phyloP scores from a whole-genome alignment of 108 stramenopile genomes.

The Skeletonema tropicum region DNA sequence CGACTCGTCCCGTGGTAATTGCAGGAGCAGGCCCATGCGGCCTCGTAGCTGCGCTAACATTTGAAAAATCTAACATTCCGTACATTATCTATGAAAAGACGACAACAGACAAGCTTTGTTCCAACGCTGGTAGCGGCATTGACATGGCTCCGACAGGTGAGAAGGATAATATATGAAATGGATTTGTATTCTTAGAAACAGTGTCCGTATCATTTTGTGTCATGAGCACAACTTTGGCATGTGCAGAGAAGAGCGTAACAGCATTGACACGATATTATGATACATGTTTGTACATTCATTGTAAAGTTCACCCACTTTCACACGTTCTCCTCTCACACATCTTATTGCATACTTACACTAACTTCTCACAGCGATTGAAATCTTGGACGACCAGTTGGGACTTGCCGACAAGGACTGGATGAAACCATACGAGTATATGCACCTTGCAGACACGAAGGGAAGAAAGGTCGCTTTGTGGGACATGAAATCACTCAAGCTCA shows the following conservation, averaged over 20 bases:
- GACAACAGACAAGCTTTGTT: conserved; percentile 11
- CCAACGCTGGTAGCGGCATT: conserved; percentile 29
- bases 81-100: conserved; percentile 32
- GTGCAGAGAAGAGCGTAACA: too few species aligned
- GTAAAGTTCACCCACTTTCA: too few species aligned
- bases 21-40: conserved; percentile 71
- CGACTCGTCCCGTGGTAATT: conserved; percentile 43
- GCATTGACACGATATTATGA: too few species aligned
- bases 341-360: too few species aligned
- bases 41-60: conserved; percentile 47
- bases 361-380: conserved; percentile 13
- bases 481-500: neutral
- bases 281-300: too few species aligned
- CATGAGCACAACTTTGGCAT: too few species aligned
- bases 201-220: too few species aligned
- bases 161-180: too few species aligned
- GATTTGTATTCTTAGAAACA: too few species aligned
- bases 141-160: conserved; percentile 23
- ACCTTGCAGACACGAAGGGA: neutral
- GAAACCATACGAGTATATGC: conserved; percentile 11
- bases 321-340: too few species aligned
- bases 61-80: conserved; percentile 18
- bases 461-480: neutral
- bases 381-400: conserved; percentile 22
- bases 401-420: neutral